Evolutionary conservation across 2,329 filamentous ascomycete genomes (phyloP), one percentile per base, ranked within the genome.

Genomic region (Ceratocystis eucalypticola): DNA sequence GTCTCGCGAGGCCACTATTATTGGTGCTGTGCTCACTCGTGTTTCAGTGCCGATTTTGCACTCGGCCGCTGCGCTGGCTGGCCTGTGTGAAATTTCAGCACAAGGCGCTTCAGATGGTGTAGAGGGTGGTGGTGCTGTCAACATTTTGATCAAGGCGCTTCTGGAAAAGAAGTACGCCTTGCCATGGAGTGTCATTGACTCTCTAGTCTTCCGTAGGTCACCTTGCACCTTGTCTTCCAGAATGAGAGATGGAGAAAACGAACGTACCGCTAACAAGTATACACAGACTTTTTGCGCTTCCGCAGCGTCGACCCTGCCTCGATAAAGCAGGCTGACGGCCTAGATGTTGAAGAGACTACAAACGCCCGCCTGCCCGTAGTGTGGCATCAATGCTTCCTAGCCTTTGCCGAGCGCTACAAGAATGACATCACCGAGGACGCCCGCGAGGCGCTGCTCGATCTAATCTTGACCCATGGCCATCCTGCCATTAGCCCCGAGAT

Each of bases 361-460:
- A 81, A 74, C 75, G 80, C 70, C 72, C 90, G 88, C 73, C 75
- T 97, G 70, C 94, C 95, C 0, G 91, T 99, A 6, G 85, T 99
- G 66, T 99, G 93, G 91, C 94, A 99, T 75, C 93, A 97, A 77
- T 91, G 88, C 71, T 79, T 99, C 37, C 78, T 99, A 65, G 88
- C 90, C 1, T 99, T 99, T 77, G 91, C 94, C 30, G 89, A 96
- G 77, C 82, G 93, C 66, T 99, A 97, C 77, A 87, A 91, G 73
- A 95, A 96, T 71, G 93, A 97, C 75, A 93, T 96, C 71, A 96
- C 91, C 1, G 92, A 96, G 75, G 92, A 96, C 71, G 92, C 96
- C 78, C 82, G 92, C 71, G 93, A 99, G 77, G 89, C 91, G 0
- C 77, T 99, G 63, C 78, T 99, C 5, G 94, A 99, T 77, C 77